Evolutionary conservation across 2,329 filamentous ascomycete species (phyloP).

Genomic region (Incumbomyces delicatus): DNA sequence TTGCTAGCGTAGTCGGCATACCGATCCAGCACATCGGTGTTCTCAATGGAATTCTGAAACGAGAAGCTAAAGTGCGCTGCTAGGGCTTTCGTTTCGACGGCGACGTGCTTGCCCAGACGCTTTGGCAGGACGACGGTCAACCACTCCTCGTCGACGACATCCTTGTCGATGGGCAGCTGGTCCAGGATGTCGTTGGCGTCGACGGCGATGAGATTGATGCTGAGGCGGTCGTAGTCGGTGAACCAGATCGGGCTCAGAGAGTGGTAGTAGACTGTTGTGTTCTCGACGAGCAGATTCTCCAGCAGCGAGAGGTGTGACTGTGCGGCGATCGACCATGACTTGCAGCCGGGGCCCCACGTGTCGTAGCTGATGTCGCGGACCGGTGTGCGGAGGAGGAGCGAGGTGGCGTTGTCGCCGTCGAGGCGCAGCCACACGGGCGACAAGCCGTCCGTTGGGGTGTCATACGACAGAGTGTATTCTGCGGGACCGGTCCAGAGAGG

Average conservation of each 20-base stretch:
- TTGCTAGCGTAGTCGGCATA: slow-evolving; percentile 46
- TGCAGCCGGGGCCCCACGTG: slow-evolving; percentile 20
- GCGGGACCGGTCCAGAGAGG: slow-evolving; percentile 27
- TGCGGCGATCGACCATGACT: slow-evolving; percentile 24
- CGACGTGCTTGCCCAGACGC: slow-evolving; percentile 31
- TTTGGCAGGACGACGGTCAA: slow-evolving; percentile 31
- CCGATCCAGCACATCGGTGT: slow-evolving; percentile 45
- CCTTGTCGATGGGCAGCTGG: slow-evolving; percentile 37
- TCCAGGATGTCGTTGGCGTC: slow-evolving; percentile 43
- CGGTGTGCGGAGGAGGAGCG: slow-evolving; percentile 32
- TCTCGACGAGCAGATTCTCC: slow-evolving; percentile 33
- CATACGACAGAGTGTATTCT: slow-evolving; percentile 23
- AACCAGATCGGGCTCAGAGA: slow-evolving; percentile 35
- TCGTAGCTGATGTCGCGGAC: slow-evolving; percentile 42
- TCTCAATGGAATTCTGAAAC: slow-evolving; percentile 34
- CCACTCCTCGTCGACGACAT: slow-evolving; percentile 37
- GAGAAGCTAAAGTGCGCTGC: slow-evolving; percentile 46
- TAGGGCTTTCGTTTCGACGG: slow-evolving; percentile 46
- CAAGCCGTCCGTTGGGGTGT: slow-evolving; percentile 28
- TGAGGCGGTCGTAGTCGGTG: slow-evolving; percentile 42
- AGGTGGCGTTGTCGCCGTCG: slow-evolving; percentile 26
- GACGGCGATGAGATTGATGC: slow-evolving; percentile 46
- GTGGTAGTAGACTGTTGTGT: slow-evolving; percentile 33
- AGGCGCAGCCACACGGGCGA: slow-evolving; percentile 42
- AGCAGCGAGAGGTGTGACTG: slow-evolving; percentile 41